Conservation (phyloP, 202 grass and related monocot genomes). For the Digitaria exilis region DNA sequence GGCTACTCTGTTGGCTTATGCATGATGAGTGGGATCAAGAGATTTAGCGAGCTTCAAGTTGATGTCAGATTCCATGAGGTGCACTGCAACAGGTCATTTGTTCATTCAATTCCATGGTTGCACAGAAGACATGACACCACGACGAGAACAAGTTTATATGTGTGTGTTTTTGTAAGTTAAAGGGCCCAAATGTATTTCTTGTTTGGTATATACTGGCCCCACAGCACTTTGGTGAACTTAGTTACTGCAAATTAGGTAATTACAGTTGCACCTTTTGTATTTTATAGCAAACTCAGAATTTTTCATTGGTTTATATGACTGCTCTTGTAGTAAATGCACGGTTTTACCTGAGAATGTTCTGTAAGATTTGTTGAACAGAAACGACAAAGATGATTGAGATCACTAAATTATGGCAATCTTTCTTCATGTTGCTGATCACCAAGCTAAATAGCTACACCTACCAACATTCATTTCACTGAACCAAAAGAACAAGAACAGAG, state of each 20-base stretch:
- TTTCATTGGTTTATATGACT: slow-evolving; percentile 52
- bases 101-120: slow-evolving; percentile 46
- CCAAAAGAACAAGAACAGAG: slow-evolving; percentile 4
- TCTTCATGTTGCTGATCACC: neutral
- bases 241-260: slow-evolving; percentile 57
- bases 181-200: slow-evolving; percentile 55
- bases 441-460: no score
- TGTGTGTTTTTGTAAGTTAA: slow-evolving; percentile 51
- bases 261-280: slow-evolving; percentile 62
- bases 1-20: slow-evolving; percentile 64
- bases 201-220: slow-evolving; percentile 62
- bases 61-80: slow-evolving; percentile 39
- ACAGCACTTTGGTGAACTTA: slow-evolving; percentile 54
- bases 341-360: slow-evolving; percentile 24
- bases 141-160: slow-evolving; percentile 33
- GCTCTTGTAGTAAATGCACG: slow-evolving; percentile 39
- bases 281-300: slow-evolving; percentile 53
- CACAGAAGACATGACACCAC: slow-evolving; percentile 36
- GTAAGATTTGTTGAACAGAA: slow-evolving; percentile 33
- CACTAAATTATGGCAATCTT: neutral
- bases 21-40: slow-evolving; percentile 45
- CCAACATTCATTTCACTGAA: neutral
- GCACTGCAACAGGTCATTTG: slow-evolving; percentile 38
- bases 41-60: slow-evolving; percentile 34
- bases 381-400: slow-evolving; percentile 26